phyloP scores from a whole-genome alignment of 257 asterid genomes.

The Solanum okadae region DNA sequence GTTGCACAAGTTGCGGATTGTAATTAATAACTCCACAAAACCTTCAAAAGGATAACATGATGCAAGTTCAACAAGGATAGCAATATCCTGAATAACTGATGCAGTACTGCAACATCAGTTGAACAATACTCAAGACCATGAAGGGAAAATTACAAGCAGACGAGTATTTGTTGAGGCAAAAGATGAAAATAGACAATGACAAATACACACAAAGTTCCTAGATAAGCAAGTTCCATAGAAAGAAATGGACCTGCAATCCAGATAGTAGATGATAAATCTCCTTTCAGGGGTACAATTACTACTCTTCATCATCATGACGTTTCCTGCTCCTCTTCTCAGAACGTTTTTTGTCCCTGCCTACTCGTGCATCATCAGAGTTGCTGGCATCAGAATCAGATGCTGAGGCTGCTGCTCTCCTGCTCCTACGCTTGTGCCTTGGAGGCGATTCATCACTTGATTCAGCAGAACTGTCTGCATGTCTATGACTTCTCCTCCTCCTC shows the following conservation, averaged over 20 bases:
- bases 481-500: constrained; percentile 56
- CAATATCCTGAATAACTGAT: neutral
- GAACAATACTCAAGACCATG: neutral
- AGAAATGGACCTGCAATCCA: neutral
- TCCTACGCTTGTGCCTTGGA: constrained; percentile 42
- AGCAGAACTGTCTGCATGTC: constrained; percentile 27
- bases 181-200: neutral
- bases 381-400: constrained; percentile 45
- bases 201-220: neutral
- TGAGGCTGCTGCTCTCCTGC: constrained; percentile 25
- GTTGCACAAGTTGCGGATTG: neutral
- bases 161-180: neutral
- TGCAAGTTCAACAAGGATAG: neutral
- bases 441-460: constrained; percentile 54
- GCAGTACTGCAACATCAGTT: neutral
- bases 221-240: neutral
- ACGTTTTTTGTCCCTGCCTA: constrained; percentile 70
- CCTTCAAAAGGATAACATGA: neutral
- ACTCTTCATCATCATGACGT: constrained; percentile 26
- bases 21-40: neutral
- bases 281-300: constrained; percentile 9
- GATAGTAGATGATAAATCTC: neutral
- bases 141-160: neutral
- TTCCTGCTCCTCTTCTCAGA: constrained; percentile 59
- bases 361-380: constrained; percentile 51